Evolutionary conservation across 2,329 filamentous ascomycete genomes (phyloP).

Genomic region (Trichoderma koningiopsis): DNA sequence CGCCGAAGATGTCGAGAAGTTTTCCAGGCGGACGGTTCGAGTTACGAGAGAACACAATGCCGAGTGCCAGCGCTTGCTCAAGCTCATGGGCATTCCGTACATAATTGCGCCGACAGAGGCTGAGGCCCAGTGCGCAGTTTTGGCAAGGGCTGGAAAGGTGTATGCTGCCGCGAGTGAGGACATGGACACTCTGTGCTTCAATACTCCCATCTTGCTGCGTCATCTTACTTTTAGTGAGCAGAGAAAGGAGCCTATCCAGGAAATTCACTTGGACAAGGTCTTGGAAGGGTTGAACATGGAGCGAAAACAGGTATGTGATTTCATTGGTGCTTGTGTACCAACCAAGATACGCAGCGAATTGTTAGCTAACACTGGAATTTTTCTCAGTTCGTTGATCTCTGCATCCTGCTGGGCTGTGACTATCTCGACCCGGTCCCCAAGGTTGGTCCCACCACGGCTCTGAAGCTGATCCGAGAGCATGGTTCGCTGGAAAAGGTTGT

Average conservation of each 20-base stretch:
- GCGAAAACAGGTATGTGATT: constrained; percentile 67
- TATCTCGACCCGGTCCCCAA: constrained; percentile 97
- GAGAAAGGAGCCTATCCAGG: constrained; percentile 95
- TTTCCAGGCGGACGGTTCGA: constrained; percentile 86
- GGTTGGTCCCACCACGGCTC: constrained; percentile 84
- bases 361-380: background rate
- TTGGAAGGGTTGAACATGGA: constrained; percentile 89
- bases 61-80: constrained; percentile 87
- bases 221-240: constrained; percentile 98
- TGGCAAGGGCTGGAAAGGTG: constrained; percentile 90
- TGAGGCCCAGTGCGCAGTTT: constrained; percentile 90
- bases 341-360: background rate
- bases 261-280: constrained; percentile 86
- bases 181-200: constrained; percentile 98
- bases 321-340: background rate
- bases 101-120: constrained; percentile 96
- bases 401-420: constrained; percentile 95
- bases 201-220: constrained; percentile 84
- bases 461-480: constrained; percentile 93
- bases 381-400: constrained; percentile 83
- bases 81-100: constrained; percentile 94
- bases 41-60: constrained; percentile 97
- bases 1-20: constrained; percentile 96
- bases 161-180: constrained; percentile 97
- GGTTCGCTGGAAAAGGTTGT: constrained; percentile 85